Conservation (phyloP, 2,329 filamentous ascomycete species). For the Nemania sp. region DNA sequence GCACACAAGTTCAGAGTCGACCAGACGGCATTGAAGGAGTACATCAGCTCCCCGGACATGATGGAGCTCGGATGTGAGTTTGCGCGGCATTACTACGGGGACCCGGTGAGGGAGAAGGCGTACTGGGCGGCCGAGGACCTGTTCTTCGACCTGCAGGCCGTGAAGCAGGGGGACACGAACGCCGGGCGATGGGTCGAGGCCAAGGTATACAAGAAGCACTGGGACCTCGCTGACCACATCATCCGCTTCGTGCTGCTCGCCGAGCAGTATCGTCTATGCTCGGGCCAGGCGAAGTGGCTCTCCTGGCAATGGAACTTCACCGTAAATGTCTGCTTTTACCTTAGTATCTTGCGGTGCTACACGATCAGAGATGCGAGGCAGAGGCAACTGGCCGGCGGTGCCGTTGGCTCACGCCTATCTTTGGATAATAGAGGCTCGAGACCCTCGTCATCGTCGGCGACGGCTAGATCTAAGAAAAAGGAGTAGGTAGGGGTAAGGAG, state of each 20-base stretch:
- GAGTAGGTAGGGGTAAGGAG: no score
- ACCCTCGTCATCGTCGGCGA: constrained; percentile 4
- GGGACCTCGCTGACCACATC: constrained; percentile 37
- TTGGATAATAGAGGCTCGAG: constrained; percentile 21
- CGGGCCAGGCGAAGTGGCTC: constrained; percentile 32
- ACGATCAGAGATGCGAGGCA: constrained; percentile 32
- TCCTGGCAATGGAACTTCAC: constrained; percentile 29
- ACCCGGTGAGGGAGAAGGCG: constrained; percentile 25
- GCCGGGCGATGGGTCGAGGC: constrained; percentile 27
- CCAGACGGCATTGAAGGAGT: constrained; percentile 36
- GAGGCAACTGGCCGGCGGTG: constrained; percentile 18
- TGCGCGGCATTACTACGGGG: constrained; percentile 27
- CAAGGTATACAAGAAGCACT: constrained; percentile 29
- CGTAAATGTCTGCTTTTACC: constrained; percentile 32
- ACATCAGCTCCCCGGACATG: constrained; percentile 33
- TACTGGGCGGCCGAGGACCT: constrained; percentile 36
- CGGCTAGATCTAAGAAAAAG: not conserved
- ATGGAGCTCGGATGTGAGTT: constrained; percentile 36
- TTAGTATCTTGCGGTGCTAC: constrained; percentile 36
- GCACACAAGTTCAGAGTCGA: constrained; percentile 30
- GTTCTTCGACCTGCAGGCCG: constrained; percentile 37
- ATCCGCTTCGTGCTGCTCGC: constrained; percentile 37
- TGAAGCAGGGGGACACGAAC: constrained; percentile 36
- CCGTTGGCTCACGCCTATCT: not conserved
- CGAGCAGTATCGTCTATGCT: constrained; percentile 30